Percentiles rank a stretch among this genome's conserved stretches.
Evolutionary conservation across 148 eudicot genomes (phyloP).

Genomic region (Simmondsia chinensis): DNA sequence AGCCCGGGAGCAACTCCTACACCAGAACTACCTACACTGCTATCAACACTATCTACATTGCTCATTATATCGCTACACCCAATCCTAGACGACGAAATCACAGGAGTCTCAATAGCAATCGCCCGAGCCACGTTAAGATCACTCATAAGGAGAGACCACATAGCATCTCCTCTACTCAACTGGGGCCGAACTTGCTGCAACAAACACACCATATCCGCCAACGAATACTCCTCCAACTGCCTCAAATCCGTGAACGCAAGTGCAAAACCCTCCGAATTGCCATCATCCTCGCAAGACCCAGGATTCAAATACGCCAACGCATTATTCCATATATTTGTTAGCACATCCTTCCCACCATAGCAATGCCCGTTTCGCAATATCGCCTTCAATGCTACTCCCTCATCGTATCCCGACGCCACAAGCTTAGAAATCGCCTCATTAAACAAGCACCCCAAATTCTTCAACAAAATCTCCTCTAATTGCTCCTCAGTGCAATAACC

Average conservation of each 20-base stretch:
- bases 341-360: constrained; percentile 88
- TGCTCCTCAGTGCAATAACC: constrained; percentile 96
- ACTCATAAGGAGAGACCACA: constrained; percentile 98
- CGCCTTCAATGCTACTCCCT: constrained; percentile 69
- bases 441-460: constrained; percentile 72
- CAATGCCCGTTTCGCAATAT: constrained; percentile 78
- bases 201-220: constrained; percentile 81
- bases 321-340: constrained; percentile 75
- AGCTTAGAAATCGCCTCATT: constrained; percentile 73
- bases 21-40: constrained; percentile 21
- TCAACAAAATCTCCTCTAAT: constrained; percentile 68
- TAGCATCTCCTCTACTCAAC: constrained; percentile 85
- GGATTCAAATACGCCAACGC: constrained; percentile 59
- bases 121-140: constrained; percentile 94
- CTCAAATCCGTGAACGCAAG: constrained; percentile 60
- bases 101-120: constrained; percentile 75
- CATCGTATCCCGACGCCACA: constrained; percentile 67
- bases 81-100: constrained; percentile 37
- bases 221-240: constrained; percentile 86
- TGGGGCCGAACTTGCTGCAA: constrained; percentile 82
- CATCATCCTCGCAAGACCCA: constrained; percentile 32
- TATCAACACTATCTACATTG: constrained; percentile 31
- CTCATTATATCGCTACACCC: constrained; percentile 16
- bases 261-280: constrained; percentile 35
- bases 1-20: constrained; percentile 50